Conservation (phyloP, 345 rosid species). For the Syzygium oleosum region DNA sequence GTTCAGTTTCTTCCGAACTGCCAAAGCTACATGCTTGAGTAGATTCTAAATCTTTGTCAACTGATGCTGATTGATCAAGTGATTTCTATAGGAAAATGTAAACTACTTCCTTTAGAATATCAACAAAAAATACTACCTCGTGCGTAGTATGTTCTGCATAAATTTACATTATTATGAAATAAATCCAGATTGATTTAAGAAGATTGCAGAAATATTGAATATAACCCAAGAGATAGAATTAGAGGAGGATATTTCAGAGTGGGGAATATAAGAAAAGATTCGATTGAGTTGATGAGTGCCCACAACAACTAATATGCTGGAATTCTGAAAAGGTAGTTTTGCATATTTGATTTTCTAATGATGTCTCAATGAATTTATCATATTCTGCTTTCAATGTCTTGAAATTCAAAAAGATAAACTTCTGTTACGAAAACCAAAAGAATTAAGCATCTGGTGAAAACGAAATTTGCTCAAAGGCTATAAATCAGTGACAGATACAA, state of each 20-base stretch:
- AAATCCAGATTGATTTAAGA: neutral
- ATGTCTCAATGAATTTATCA: neutral
- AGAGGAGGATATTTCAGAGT: neutral
- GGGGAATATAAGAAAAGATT: neutral
- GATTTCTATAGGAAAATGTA: neutral
- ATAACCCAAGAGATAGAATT: neutral
- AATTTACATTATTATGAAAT: neutral
- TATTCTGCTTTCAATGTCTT: neutral
- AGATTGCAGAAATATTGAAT: neutral
- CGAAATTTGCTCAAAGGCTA: neutral
- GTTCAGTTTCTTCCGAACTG: neutral
- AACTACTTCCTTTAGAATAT: neutral
- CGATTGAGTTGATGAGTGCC: neutral
- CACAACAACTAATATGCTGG: neutral
- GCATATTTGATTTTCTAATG: neutral
- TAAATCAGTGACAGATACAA: neutral
- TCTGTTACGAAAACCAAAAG: neutral
- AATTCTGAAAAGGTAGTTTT: neutral
- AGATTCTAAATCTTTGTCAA: neutral
- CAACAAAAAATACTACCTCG: neutral
- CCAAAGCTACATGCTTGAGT: neutral
- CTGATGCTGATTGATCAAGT: neutral
- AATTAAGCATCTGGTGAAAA: neutral
- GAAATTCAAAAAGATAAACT: neutral
- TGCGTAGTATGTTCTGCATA: neutral